Conservation (phyloP, 139 green algal species). For the Closterium sp. region DNA sequence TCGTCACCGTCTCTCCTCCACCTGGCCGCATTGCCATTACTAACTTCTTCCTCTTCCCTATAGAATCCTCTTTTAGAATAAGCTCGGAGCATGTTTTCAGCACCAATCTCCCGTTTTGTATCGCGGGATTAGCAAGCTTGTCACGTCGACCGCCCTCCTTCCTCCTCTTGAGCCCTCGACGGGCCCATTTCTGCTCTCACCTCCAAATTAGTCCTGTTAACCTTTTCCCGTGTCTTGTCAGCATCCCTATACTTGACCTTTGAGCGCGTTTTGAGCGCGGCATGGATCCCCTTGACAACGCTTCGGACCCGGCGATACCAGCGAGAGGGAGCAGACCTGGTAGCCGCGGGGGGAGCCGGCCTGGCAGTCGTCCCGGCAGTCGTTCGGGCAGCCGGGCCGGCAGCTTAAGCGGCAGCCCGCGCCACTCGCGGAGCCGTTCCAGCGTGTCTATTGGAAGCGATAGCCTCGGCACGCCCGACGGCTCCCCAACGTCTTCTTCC, state of each 20-base stretch:
- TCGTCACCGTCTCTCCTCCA: background rate
- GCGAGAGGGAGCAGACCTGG: background rate
- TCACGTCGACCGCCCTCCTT: background rate
- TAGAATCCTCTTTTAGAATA: no score
- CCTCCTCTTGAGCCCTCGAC: background rate
- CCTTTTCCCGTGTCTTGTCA: background rate
- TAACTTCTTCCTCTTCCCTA: no score
- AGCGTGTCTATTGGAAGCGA: background rate
- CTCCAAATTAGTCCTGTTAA: background rate
- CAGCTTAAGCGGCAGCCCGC: background rate
- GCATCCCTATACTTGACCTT: background rate
- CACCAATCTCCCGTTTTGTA: background rate
- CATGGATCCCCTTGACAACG: background rate
- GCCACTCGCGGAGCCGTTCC: background rate
- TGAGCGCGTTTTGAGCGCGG: background rate
- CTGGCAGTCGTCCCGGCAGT: background rate
- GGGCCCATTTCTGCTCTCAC: no score
- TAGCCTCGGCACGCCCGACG: background rate
- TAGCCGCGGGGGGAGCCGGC: background rate
- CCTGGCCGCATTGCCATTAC: no score
- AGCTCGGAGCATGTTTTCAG: no score
- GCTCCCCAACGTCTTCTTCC: background rate
- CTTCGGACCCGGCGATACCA: background rate
- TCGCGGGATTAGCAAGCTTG: background rate
- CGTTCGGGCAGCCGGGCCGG: background rate